Evolutionary conservation across 306 rosid species (phyloP).

Genomic region (Citrullus amarus): DNA sequence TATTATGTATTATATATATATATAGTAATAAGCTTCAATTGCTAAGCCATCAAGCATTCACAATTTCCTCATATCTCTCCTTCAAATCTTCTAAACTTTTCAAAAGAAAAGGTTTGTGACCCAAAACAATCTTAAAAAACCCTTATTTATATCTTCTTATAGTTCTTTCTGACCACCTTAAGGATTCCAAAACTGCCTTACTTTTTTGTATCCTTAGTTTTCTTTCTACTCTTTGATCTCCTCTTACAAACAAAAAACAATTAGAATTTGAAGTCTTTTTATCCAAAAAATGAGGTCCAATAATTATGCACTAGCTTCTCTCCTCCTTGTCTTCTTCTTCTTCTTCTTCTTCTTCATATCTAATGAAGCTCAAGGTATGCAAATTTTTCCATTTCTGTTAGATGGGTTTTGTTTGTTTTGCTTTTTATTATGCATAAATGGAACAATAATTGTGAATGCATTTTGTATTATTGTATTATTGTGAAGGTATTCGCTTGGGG

Average conservation of each 20-base stretch:
- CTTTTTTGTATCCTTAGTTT: not conserved
- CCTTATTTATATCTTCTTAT: not conserved
- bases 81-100: too few species aligned
- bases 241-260: not conserved
- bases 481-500: slow-evolving; percentile 57
- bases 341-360: slow-evolving; percentile 31
- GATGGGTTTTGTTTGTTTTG: not conserved
- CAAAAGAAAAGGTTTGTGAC: not conserved
- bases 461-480: slow-evolving; percentile 1
- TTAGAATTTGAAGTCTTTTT: not conserved
- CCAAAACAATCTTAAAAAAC: not conserved
- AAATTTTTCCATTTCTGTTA: not conserved
- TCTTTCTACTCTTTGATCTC: not conserved
- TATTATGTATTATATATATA: too few species aligned
- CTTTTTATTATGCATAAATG: not conserved
- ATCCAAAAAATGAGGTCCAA: slow-evolving; percentile 35
- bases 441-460: not conserved
- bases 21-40: too few species aligned
- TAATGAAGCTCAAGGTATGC: slow-evolving; percentile 42
- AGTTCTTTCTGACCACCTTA: not conserved
- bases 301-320: slow-evolving; percentile 25
- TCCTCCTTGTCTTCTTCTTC: slow-evolving; percentile 26
- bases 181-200: not conserved
- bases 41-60: too few species aligned
- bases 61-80: too few species aligned